Evolutionary conservation across 257 asterid species (phyloP), one percentile per base, ranked within the genome.

Genomic region (Lycium ferocissimum): DNA sequence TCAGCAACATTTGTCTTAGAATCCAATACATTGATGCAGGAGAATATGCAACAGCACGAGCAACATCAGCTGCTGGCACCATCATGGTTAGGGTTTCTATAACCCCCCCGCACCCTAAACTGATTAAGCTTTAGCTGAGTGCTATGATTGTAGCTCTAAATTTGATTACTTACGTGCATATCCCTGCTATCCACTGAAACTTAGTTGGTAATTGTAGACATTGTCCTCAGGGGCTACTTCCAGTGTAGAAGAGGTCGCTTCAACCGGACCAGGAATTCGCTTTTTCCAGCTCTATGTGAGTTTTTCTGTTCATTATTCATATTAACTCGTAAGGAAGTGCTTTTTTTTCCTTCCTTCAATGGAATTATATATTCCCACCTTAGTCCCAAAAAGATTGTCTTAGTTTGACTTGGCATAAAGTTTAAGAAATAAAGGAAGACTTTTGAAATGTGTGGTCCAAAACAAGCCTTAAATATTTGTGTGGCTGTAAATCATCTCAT

Each of bases 231-330:
- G 93, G 93, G 91, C 86, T 65, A 95, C 98, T 67, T 93, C 91
- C 79, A 93, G 94, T 73, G 87, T 94, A 15, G 98, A 95, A 87
- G 98, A 94, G 91, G 98, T 95, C 62, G 95, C 96, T 87, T 94
- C 98, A 53, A 91, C 94, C 18, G 98, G 94, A 86, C 91, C 97
- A 43, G 97, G 98, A 70, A 75, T 89, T 86, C 93, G 95, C 12
- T 95, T 94, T 89, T 94, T 95, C 87, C 98, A 95, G 93, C 97
- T 95, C 72, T 95, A 92, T 33, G 98, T 95, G 89, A 91, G 98
- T 89, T 76, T 18, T 78, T 66, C 53, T 40, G 26, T 33, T 79
- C 70, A 26, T 18, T 84, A 26, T 78, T 59, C 69, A 18, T 69
- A 79, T 15, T 15, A 37, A 26, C 78, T n/a, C 83, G 80, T n/a